Evolutionary conservation across 1,284 basidiomycete genomes (phyloP), one percentile per base, ranked within the genome.

Genomic region (Phlebopus sp.): DNA sequence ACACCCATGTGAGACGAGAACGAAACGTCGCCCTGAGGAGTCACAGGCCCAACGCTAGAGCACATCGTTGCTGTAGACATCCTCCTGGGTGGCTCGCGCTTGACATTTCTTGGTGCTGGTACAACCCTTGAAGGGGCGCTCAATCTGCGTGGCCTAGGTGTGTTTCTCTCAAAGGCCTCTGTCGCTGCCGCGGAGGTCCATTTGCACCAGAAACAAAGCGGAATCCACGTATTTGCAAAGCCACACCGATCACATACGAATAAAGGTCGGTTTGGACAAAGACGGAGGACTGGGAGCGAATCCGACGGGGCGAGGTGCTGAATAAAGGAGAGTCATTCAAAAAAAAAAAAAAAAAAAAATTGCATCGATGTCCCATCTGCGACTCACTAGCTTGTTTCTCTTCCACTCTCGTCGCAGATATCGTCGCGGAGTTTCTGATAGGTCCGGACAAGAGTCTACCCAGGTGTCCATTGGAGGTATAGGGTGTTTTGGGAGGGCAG

Each of bases 161-260:
- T 62, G 46, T 59, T 66, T 25, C 59, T 51, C 51, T 72, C 69
- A 55, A 72, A 73, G 38, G 63, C 64, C 40, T 62, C 63, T 53
- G 66, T 63, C 5, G 70, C 69, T 41, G 67, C 69, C 39, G 70
- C 56, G 25, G 74, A 79, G 14, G 69, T 66, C 71, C 76, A 73
- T 51, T 69, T 60, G 59, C 81, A 82, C 77, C 79, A 82, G 8
- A 81, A 66, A 62, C 81, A 82, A 47, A 81, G 63, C 18, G 72
- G 70, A 46, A 79, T 69, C 52, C 74, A 68, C 27, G 69, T 63
- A 51, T 82, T 83, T 23, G 70, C 59, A 52, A 78, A 81, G 6
- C 74, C 72, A 55, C 80, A 83, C 32, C 55, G 65, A 14, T 53
- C 62, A 62, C 80, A 83, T 15, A 69, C 70, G 57, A 77, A 82